Evolutionary conservation across 441 rosid species (phyloP), one percentile per base, ranked within the genome.

Genomic region (Syzygium syzygioides): DNA sequence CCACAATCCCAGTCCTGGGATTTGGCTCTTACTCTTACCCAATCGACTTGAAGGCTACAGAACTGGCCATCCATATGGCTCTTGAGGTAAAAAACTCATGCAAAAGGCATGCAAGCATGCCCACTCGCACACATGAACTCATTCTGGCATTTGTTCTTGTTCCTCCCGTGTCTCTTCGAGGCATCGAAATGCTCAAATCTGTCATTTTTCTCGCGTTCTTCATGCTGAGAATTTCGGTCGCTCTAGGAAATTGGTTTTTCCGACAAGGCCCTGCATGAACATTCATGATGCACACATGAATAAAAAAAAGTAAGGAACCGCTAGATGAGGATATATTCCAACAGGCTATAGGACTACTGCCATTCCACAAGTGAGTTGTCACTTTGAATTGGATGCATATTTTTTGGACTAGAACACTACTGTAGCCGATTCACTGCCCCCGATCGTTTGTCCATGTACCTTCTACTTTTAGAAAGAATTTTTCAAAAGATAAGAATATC

Each of bases 21-120:
- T 86, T 97, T 14, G 99, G 98, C 89, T 96, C 99, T 91, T 97
- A 92, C 86, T 93, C 98, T 54, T 91, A 79, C 60, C 91, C 89
- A 15, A 90, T 95, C 85, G 89, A 96, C 79, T 89, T 37, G 87
- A 88, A 94, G 55, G 92, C 91, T 28, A 95, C 98, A 2, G 89
- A 94, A 88, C 88, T 71, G 71, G 99, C 98, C 86, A 87, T 96
- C 64, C 95, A 90, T 79, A 90, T 55, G 66, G 98, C 98, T 28
- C 94, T 97, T 86, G 62, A 95, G 98, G 98, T 95, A 94, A 85
- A 93, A 85, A 37, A 5, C 32, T 6, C 37, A 56, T 30, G 66
- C 59, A 30, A 37, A 37, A 55, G 28, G 45, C 87, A 26, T 41
- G 52, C 91, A 56, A 86, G 57, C 80, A 45, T 53, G 64, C 45